Evolutionary conservation across 148 eudicot species (phyloP), one percentile per base, ranked within the genome.

Genomic region (Rhododendron henanense): DNA sequence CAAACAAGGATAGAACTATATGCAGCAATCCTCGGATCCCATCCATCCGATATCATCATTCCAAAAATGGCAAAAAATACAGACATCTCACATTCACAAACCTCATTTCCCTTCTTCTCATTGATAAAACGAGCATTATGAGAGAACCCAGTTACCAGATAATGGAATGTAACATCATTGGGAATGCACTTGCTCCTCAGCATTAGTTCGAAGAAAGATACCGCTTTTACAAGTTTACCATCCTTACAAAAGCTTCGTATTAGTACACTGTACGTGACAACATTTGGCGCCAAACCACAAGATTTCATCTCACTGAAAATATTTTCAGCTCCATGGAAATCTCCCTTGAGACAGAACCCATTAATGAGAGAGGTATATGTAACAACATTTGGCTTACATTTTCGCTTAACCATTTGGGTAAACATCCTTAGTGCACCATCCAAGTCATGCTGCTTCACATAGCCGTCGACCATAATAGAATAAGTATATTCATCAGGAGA

Each of bases 401-500:
- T 93, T 85, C 86, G 92, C 86, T 86, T 92, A 35, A 91, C 82
- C 94, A 92, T 94, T 85, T 87, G 92, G 73, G 77, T 77, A 73
- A 96, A 92, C 50, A 90, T 85, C 84, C 48, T 83, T 67, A 94
- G 86, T 82, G 99, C 98, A 86, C 90, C 89, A 82, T 53, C 79
- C 89, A 95, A 81, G 87, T 95, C 92, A 83, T 91, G 91, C 86
- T 93, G 95, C 92, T 96, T 96, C 79, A 92, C 87, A 86, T 90
- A 92, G 44, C 99, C 99, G 89, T 96, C 95, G 45, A 96, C 92
- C 81, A 95, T 85, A 5, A 98, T 97, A 16, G 99, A 96, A 89
- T 92, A 97, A 37, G 98, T 95, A 88, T 83, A 92, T 81, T 91
- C 93, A 89, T 97, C 98, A 9, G 99, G 98, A 71, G 67, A 78